Conservation (phyloP, 352 stramenopile species). For the Phytophthora fragariae region DNA sequence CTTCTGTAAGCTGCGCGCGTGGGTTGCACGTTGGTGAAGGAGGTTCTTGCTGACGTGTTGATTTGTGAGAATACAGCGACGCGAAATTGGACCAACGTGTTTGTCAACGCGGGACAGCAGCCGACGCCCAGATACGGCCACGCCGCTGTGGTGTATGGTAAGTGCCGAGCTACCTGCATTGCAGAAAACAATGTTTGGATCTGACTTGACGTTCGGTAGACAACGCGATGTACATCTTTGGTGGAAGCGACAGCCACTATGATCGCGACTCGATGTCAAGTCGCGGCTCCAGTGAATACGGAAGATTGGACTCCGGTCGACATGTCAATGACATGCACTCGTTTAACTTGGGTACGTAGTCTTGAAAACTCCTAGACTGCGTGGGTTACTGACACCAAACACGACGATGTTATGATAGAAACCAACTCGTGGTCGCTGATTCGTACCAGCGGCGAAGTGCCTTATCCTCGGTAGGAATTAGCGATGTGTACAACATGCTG, state of each 20-base stretch:
- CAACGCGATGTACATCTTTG: constrained; percentile 47
- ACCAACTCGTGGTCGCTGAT: constrained; percentile 55
- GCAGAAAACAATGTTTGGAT: background rate
- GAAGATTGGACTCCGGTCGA: constrained; percentile 71
- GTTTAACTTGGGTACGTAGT: constrained; percentile 90
- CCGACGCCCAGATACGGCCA: constrained; percentile 96
- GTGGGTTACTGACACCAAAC: constrained; percentile 3
- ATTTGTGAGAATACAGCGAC: constrained; percentile 52
- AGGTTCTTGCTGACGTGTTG: constrained; percentile 7
- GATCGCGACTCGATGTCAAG: constrained; percentile 70
- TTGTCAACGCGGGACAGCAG: constrained; percentile 79
- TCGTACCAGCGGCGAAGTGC: constrained; percentile 60
- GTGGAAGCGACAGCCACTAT: constrained; percentile 59
- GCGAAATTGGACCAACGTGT: constrained; percentile 83
- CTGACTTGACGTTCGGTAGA: constrained; percentile 14
- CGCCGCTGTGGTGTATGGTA: constrained; percentile 90
- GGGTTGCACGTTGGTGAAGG: background rate
- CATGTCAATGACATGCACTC: constrained; percentile 97
- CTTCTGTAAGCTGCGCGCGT: constrained; percentile 71
- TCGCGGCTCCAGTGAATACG: constrained; percentile 94
- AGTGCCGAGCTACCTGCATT: background rate
- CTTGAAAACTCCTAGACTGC: background rate
- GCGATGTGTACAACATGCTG: background rate
- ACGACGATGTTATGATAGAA: constrained; percentile 47
- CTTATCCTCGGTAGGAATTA: constrained; percentile 61